These are phyloP conservation scores for Thecaphora frezii DNA, from an alignment of 1,284 basidiomycete genomes.

Conservation along the genomic window DNA sequence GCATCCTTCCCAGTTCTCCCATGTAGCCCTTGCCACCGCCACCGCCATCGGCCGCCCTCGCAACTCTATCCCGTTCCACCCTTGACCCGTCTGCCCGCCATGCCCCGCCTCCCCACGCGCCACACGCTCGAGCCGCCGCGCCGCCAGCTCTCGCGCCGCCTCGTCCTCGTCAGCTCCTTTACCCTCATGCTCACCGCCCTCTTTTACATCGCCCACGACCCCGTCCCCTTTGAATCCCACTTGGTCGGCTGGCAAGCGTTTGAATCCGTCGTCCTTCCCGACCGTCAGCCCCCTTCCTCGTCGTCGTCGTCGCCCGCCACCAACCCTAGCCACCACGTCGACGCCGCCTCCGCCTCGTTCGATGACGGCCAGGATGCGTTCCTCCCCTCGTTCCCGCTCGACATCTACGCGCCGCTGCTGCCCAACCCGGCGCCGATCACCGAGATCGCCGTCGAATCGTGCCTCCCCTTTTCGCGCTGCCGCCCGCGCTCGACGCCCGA, in stretches of 20 bases:
- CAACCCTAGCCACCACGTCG: background rate
- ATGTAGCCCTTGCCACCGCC: too few relatives aligned
- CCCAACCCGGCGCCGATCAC: slow-evolving; percentile 62
- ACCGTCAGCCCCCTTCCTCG: background rate
- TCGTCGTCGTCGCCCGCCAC: too few relatives aligned
- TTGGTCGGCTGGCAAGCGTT: slow-evolving; percentile 40
- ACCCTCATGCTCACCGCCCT: slow-evolving; percentile 27
- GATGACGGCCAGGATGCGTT: too few relatives aligned
- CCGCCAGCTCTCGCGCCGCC: slow-evolving; percentile 4
- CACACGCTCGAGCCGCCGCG: slow-evolving; percentile 16
- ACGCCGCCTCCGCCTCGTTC: too few relatives aligned
- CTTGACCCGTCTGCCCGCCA: background rate
- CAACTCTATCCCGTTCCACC: background rate
- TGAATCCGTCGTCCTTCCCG: slow-evolving; percentile 11
- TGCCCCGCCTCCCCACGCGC: slow-evolving; percentile 10
- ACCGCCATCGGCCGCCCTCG: too few relatives aligned
- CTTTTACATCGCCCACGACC: slow-evolving; percentile 34
- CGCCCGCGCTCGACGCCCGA: slow-evolving; percentile 70
- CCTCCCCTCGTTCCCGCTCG: slow-evolving; percentile 35
- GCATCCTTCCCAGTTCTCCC: too few relatives aligned
- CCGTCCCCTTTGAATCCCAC: slow-evolving; percentile 13
- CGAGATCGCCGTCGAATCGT: slow-evolving; percentile 74
- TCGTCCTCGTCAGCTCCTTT: slow-evolving; percentile 25
- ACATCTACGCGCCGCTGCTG: slow-evolving; percentile 42
- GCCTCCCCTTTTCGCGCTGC: slow-evolving; percentile 70